Conservation (phyloP, 208 protist species). For the Naegleria gruberi region DNA sequence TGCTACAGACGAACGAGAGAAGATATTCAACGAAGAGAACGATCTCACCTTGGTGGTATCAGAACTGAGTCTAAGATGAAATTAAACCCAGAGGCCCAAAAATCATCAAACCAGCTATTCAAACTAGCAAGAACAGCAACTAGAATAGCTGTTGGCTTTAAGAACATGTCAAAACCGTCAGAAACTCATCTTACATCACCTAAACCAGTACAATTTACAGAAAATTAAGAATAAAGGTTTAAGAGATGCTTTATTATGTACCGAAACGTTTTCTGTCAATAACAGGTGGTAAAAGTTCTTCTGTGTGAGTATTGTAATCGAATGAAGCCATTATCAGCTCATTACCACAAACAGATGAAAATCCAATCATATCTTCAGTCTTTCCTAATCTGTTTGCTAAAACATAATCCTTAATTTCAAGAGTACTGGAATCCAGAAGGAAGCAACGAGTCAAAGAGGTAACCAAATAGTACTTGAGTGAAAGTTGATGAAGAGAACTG, state of each 20-base stretch:
- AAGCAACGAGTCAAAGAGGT: not conserved
- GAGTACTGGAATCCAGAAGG: not conserved
- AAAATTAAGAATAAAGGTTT: no score
- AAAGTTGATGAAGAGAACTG: not conserved
- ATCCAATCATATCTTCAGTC: not conserved
- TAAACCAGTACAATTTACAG: no score
- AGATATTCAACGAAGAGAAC: not conserved
- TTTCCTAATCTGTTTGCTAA: not conserved
- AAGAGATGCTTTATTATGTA: not conserved
- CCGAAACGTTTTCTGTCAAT: conserved; percentile 1
- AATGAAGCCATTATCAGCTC: not conserved
- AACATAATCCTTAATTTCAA: not conserved
- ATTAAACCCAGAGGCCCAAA: no score
- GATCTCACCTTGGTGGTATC: no score
- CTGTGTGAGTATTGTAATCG: not conserved
- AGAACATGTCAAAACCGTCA: no score
- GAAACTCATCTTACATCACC: no score
- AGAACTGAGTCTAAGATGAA: no score
- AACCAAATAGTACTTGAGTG: not conserved
- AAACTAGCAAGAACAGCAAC: not conserved
- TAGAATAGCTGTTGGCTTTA: not conserved
- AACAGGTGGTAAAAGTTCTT: not conserved
- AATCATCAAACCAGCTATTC: not conserved
- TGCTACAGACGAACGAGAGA: not conserved
- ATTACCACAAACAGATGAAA: not conserved